Conservation (phyloP, 306 rosid species). For the Ormosia emarginata region DNA sequence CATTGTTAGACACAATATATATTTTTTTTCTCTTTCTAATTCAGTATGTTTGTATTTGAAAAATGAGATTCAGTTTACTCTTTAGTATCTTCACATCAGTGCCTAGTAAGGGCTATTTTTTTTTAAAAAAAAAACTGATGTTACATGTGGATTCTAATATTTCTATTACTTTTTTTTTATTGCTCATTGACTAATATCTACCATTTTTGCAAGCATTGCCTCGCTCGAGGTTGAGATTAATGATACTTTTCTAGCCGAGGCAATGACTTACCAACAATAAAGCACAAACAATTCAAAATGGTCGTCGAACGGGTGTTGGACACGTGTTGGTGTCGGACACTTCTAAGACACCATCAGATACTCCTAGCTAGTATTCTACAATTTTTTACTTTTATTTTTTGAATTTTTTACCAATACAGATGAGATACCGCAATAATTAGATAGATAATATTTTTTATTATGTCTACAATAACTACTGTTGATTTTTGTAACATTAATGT, state of each 20-base stretch:
- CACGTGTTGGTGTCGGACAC: not conserved
- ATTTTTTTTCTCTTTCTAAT: slow-evolving; percentile 10
- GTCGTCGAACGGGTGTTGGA: not conserved
- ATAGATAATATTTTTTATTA: not conserved
- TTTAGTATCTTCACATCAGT: not conserved
- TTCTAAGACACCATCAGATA: not conserved
- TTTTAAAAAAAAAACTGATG: not conserved
- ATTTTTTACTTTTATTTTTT: not conserved
- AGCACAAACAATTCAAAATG: not conserved
- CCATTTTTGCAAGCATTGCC: not conserved
- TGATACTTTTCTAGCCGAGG: not conserved
- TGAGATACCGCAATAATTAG: not conserved
- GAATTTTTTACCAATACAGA: not conserved
- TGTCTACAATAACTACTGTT: not conserved
- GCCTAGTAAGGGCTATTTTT: not conserved
- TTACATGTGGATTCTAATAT: not conserved
- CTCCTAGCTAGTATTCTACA: not conserved
- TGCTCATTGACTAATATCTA: slow-evolving; percentile 1
- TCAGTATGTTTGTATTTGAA: slow-evolving; percentile 29
- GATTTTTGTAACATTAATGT: not conserved
- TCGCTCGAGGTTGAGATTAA: not conserved
- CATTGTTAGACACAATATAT: not conserved
- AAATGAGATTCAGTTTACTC: slow-evolving; percentile 22
- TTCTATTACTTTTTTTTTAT: not conserved
- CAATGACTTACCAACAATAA: not conserved